phyloP scores from a whole-genome alignment of 163 green algal genomes.

The Scenedesmus sp. region DNA sequence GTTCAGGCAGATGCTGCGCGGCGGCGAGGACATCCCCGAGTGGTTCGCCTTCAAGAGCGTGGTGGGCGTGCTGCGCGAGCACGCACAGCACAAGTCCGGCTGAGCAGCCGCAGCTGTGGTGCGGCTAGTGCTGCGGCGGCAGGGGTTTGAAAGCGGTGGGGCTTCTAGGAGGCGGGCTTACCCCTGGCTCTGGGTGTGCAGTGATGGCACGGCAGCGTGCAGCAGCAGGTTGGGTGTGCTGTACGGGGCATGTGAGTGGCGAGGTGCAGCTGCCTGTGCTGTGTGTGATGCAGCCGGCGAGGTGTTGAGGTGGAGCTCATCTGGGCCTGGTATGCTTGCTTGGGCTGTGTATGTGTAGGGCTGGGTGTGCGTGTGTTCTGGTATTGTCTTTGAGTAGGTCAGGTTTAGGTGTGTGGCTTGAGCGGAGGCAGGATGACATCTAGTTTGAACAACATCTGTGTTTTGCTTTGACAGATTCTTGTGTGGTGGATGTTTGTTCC shows the following conservation, averaged over 20 bases:
- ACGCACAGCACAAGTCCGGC: constrained; percentile 52
- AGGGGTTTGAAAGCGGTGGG: neutral
- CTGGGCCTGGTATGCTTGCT: neutral
- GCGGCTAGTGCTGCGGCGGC: neutral
- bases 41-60: constrained; percentile 86
- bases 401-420: too few relatives aligned
- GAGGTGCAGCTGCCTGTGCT: neutral
- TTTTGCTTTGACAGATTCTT: too few relatives aligned
- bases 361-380: neutral
- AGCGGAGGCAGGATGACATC: too few relatives aligned
- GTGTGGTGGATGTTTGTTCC: too few relatives aligned
- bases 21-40: constrained; percentile 82
- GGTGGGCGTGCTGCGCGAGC: constrained; percentile 63
- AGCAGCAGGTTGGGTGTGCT: neutral
- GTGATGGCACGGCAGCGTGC: neutral
- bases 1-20: constrained; percentile 81
- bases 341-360: neutral
- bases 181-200: neutral
- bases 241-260: neutral
- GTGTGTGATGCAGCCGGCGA: neutral
- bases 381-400: too few relatives aligned
- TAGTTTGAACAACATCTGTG: too few relatives aligned
- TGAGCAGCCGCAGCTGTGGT: neutral
- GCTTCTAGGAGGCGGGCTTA: too few relatives aligned
- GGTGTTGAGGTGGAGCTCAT: neutral